Conservation (phyloP, 441 rosid species). For the Erodium texanum region DNA sequence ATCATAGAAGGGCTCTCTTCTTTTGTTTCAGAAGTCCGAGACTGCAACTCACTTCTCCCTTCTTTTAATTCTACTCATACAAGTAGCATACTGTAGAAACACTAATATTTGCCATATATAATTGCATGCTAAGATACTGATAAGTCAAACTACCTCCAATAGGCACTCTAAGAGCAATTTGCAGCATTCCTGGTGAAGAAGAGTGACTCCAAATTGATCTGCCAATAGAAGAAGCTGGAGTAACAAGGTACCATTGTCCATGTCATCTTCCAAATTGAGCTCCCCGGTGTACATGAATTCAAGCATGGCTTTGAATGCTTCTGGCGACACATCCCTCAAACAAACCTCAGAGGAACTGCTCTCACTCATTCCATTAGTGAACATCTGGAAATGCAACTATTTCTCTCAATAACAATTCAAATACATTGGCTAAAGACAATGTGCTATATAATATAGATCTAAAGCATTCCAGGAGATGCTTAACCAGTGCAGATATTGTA, state of each 20-base stretch:
- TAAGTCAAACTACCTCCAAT: slow-evolving; percentile 60
- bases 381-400: slow-evolving; percentile 55
- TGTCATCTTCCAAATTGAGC: slow-evolving; percentile 48
- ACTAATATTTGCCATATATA: slow-evolving; percentile 13
- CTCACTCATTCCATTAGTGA: slow-evolving; percentile 97
- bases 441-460: slow-evolving; percentile 8
- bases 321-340: slow-evolving; percentile 60
- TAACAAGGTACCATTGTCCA: slow-evolving; percentile 56
- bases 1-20: slow-evolving; percentile 46
- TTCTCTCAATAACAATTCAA: slow-evolving; percentile 17
- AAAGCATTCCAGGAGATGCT: neutral
- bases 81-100: slow-evolving; percentile 38
- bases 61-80: slow-evolving; percentile 46
- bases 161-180: slow-evolving; percentile 79
- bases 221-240: slow-evolving; percentile 83
- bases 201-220: slow-evolving; percentile 75
- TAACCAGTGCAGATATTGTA: neutral
- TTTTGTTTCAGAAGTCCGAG: slow-evolving; percentile 63
- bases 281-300: slow-evolving; percentile 80
- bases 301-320: slow-evolving; percentile 72
- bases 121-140: slow-evolving; percentile 18
- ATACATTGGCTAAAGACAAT: slow-evolving; percentile 13
- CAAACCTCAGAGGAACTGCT: slow-evolving; percentile 56
- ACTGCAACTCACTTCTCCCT: slow-evolving; percentile 55
- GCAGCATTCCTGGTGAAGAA: slow-evolving; percentile 96